A percentile compares a stretch with the other conserved stretches of the same genome.
Evolutionary conservation across 495 filamentous ascomycete species (phyloP).

Genomic region (Polyplosphaeria fusca): DNA sequence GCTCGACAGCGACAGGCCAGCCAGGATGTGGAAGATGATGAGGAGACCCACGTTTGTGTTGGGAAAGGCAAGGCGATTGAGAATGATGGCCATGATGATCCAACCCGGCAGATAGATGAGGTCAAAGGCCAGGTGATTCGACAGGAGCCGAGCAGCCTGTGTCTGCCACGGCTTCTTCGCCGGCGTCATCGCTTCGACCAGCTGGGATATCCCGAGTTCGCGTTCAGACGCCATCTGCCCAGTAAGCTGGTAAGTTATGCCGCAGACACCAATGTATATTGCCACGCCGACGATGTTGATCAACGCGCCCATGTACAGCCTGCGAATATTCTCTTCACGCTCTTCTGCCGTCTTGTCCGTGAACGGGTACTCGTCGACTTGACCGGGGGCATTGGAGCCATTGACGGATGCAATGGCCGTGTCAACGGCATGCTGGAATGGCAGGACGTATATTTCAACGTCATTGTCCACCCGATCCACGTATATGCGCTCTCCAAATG

Average conservation of each 20-base stretch:
- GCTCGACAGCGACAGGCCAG: constrained; percentile 42
- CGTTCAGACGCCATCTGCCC: constrained; percentile 45
- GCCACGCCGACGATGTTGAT: constrained; percentile 65
- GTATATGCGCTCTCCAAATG: constrained; percentile 58
- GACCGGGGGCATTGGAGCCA: constrained; percentile 37
- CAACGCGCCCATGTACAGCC: constrained; percentile 64
- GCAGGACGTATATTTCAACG: constrained; percentile 68
- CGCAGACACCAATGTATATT: constrained; percentile 72
- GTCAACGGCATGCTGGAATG: constrained; percentile 75
- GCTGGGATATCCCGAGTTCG: constrained; percentile 42
- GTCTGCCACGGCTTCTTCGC: constrained; percentile 40
- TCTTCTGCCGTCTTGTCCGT: constrained; percentile 65
- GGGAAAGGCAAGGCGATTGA: constrained; percentile 41
- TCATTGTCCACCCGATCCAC: constrained; percentile 60
- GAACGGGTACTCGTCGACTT: constrained; percentile 63
- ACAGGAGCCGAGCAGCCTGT: constrained; percentile 40
- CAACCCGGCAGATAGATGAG: constrained; percentile 49
- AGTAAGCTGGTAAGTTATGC: constrained; percentile 63
- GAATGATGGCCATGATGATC: constrained; percentile 43
- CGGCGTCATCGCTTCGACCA: constrained; percentile 47
- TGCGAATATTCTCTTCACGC: constrained; percentile 57
- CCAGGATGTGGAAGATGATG: constrained; percentile 44
- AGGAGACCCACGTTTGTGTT: constrained; percentile 41
- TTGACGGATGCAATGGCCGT: constrained; percentile 60
- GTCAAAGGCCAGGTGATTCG: constrained; percentile 44